These are phyloP conservation scores for Aspergillus puulaauensis DNA, from an alignment of 2,329 filamentous ascomycete genomes.

Conservation along the genomic window DNA sequence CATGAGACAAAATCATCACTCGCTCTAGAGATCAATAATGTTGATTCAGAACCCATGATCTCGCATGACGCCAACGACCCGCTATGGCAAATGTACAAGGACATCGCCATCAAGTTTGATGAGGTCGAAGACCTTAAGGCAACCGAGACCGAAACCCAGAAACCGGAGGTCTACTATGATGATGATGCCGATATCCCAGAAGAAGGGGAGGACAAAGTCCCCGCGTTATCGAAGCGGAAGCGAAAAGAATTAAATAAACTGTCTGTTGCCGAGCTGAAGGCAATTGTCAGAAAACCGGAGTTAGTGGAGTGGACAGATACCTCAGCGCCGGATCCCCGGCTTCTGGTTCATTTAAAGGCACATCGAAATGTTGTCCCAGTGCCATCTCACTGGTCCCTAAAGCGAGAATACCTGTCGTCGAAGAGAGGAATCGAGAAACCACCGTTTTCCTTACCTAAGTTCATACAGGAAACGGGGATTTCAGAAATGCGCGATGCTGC, in stretches of 20 bases:
- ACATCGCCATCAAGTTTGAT: constrained; percentile 78
- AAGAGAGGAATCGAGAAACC: constrained; percentile 97
- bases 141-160: constrained; percentile 64
- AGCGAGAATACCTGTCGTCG: constrained; percentile 94
- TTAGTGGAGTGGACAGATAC: constrained; percentile 97
- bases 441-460: constrained; percentile 87
- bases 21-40: constrained; percentile 24
- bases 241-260: constrained; percentile 88
- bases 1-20: constrained; percentile 13
- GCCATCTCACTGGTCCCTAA: constrained; percentile 89
- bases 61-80: constrained; percentile 68
- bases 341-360: constrained; percentile 92
- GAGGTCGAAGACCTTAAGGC: constrained; percentile 62
- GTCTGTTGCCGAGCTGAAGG: constrained; percentile 93
- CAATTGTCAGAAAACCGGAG: constrained; percentile 84
- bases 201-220: constrained; percentile 63
- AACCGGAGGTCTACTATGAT: constrained; percentile 80
- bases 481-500: constrained; percentile 97
- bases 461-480: constrained; percentile 96
- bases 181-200: constrained; percentile 85
- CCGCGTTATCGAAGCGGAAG: constrained; percentile 90
- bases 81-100: constrained; percentile 78
- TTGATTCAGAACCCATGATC: constrained; percentile 49
- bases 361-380: constrained; percentile 95
- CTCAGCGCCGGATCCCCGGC: constrained; percentile 80